Conservation (phyloP, 805 yeast genomes). For the Candida alai region DNA sequence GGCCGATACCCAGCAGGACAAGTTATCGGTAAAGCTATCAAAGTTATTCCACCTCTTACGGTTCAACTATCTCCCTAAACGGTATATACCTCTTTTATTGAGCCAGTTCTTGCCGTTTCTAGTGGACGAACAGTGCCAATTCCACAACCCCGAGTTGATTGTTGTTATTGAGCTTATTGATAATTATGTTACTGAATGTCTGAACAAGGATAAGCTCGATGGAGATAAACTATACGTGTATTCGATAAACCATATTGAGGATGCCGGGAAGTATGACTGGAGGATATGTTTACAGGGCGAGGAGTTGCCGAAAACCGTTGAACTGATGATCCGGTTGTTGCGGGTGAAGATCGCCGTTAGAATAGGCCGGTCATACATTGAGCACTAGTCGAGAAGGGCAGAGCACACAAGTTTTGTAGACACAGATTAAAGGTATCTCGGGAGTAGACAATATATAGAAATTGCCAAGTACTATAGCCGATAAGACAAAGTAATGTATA, state of each 20-base stretch:
- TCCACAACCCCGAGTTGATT: constrained; percentile 30
- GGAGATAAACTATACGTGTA: constrained; percentile 30
- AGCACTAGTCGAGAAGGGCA: too few relatives aligned
- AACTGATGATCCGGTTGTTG: too few relatives aligned
- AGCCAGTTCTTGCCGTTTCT: constrained; percentile 47
- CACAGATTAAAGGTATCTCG: too few relatives aligned
- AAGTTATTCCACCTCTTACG: constrained; percentile 46
- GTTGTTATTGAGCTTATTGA: constrained; percentile 38
- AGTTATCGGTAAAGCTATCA: constrained; percentile 34
- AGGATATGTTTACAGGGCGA: too few relatives aligned
- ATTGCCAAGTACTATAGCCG: too few relatives aligned
- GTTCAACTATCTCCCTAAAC: constrained; percentile 43
- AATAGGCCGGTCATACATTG: constrained; percentile 34
- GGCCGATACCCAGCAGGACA: constrained; percentile 12
- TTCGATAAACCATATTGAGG: constrained; percentile 22
- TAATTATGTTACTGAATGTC: constrained; percentile 24
- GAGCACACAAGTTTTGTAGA: too few relatives aligned
- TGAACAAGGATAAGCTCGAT: constrained; percentile 21
- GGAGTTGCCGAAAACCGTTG: too few relatives aligned
- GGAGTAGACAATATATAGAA: too few relatives aligned
- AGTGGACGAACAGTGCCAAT: constrained; percentile 10
- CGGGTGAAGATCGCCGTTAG: constrained; percentile 31
- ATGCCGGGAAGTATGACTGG: constrained; percentile 33
- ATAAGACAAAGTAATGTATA: too few relatives aligned
- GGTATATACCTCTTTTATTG: constrained; percentile 46